These are phyloP conservation scores for Boletellus sp. DNA, from an alignment of 1,284 basidiomycete species.

Conservation along the genomic window DNA sequence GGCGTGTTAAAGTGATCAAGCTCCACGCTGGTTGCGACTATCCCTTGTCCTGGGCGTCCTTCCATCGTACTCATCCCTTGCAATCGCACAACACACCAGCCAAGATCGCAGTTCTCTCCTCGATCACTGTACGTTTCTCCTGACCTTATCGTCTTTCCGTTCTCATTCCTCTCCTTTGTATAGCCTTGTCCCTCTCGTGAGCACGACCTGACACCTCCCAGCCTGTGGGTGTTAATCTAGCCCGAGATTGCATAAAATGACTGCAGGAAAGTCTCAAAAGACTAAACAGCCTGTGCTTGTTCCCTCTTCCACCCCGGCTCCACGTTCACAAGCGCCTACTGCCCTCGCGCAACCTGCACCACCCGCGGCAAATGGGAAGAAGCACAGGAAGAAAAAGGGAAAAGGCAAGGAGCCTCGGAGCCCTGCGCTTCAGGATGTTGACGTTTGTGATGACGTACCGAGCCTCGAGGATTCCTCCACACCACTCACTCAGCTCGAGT, in stretches of 20 bases:
- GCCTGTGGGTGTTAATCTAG: slow-evolving; percentile 18
- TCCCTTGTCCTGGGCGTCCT: slow-evolving; percentile 10
- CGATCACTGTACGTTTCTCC: not conserved
- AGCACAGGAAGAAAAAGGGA: slow-evolving; percentile 47
- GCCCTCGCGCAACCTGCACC: slow-evolving; percentile 7
- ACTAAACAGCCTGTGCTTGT: slow-evolving; percentile 16
- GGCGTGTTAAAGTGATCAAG: slow-evolving; percentile 50
- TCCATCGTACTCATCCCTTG: slow-evolving; percentile 20
- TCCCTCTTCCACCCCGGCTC: slow-evolving; percentile 6
- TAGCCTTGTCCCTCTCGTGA: slow-evolving; percentile 15
- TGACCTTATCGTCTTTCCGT: slow-evolving; percentile 3
- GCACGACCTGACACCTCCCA: slow-evolving; percentile 1
- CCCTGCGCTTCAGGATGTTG: slow-evolving; percentile 21
- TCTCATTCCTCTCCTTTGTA: slow-evolving; percentile 1
- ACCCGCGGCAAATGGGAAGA: slow-evolving; percentile 30
- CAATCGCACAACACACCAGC: slow-evolving; percentile 12
- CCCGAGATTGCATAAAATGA: slow-evolving; percentile 21
- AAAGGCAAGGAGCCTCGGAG: slow-evolving; percentile 36
- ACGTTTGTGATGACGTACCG: slow-evolving; percentile 24
- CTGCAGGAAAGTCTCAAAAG: slow-evolving; percentile 29
- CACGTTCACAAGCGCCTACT: slow-evolving; percentile 8
- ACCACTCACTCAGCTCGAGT: slow-evolving; percentile 43
- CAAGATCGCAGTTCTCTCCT: slow-evolving; percentile 17
- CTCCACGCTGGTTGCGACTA: slow-evolving; percentile 14
- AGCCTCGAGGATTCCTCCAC: slow-evolving; percentile 23